Base-by-base conservation (phyloP, 148 eudicot species). In the Dianthus caryophyllus region DNA sequence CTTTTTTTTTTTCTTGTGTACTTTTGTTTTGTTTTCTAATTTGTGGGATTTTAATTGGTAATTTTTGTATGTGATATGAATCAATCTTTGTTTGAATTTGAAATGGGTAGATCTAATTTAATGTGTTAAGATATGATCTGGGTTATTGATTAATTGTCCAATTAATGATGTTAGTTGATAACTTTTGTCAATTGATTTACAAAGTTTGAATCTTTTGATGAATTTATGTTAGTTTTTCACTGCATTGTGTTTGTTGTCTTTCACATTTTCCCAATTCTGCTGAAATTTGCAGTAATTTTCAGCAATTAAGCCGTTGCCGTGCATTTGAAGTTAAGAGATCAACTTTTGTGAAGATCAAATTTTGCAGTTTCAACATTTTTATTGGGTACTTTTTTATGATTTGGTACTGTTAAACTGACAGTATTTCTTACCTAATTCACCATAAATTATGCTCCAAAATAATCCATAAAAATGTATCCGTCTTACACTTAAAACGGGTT, bases 61-160 rank as follows among this genome's bases (percentile, higher is more conserved):
- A 6, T 41, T 2, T 44, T 66, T 73, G 4, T 55, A 9, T 14
- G n/a, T 66, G 29, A 38, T 73, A 1, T 65, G 15, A 38, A 26
- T 73, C 14, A 67, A 26, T 27, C 10, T 43, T 20, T 44, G 68
- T 68, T 74, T 46, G 12, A 25, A n/a, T 41, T 73, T 74, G 29
- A 44, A 46, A 39, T 62, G 61, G 73, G 57, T 17, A 30, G 73
- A 63, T 74, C 58, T 46, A 29, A 17, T 39, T 57, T 9, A 54
- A 1, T 17, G 13, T 46, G 54, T 27, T 3, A 5, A 38, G 16
- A 41, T 61, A 12, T 57, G 31, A 44, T 69, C 50, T 63, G 64
- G 36, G n/a, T 50, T 30, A 1, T 58, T 33, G 21, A 11, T 44
- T 55, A 1, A 10, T 27, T n/a, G 27, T 24, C 47, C 29, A 30